Evolutionary conservation across 495 filamentous ascomycete genomes (phyloP).

Genomic region (Penicillium paxilli): DNA sequence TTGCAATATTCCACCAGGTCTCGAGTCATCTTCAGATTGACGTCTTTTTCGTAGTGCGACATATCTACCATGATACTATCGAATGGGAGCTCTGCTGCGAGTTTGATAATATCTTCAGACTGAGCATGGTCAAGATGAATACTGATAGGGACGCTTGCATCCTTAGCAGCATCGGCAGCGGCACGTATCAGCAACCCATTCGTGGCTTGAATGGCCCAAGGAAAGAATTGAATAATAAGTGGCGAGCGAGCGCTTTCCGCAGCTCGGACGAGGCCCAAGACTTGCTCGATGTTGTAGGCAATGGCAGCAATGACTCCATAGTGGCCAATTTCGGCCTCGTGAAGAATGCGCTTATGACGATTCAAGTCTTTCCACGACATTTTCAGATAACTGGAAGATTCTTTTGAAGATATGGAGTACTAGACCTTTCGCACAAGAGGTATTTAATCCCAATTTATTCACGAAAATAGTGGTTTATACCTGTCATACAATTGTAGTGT

Average conservation of each 20-base stretch:
- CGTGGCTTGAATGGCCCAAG: constrained; percentile 71
- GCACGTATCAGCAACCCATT: constrained; percentile 54
- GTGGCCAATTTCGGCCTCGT: constrained; percentile 57
- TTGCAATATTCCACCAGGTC: constrained; percentile 68
- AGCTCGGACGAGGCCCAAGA: constrained; percentile 67
- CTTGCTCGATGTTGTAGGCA: constrained; percentile 76
- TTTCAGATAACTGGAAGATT: neutral
- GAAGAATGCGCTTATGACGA: constrained; percentile 49
- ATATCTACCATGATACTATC: constrained; percentile 77
- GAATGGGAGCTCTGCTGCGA: constrained; percentile 60
- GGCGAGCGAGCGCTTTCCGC: constrained; percentile 67
- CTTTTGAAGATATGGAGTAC: neutral
- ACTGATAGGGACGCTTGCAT: constrained; percentile 62
- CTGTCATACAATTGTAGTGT: no score
- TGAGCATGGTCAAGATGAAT: constrained; percentile 72
- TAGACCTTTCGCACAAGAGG: neutral
- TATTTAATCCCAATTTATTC: neutral
- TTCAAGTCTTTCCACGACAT: constrained; percentile 21
- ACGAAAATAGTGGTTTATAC: no score
- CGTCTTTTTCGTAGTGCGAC: constrained; percentile 72
- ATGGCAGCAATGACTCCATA: constrained; percentile 72
- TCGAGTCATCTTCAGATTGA: constrained; percentile 64
- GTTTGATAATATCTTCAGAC: constrained; percentile 57
- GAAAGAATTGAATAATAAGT: constrained; percentile 75
- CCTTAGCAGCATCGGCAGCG: constrained; percentile 54